A percentile compares a stretch with the other conserved stretches of the same genome.
Conservation (phyloP, 2,329 filamentous ascomycete genomes). For the Botryotinia calthae region DNA sequence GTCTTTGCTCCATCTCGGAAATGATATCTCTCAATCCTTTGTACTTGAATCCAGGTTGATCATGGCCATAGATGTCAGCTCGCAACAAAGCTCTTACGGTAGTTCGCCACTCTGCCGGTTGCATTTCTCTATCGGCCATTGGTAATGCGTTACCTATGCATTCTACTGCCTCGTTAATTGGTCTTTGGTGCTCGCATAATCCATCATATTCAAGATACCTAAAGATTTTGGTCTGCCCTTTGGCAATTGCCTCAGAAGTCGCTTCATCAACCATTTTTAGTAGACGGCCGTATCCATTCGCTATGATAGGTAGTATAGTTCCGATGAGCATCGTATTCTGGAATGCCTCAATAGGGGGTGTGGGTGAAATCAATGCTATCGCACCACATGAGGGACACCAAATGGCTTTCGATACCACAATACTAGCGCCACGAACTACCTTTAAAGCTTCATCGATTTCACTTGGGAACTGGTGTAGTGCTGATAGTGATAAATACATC, state of each 20-base stretch:
- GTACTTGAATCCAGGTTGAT: constrained; percentile 38
- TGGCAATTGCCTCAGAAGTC: constrained; percentile 44
- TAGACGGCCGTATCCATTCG: constrained; percentile 56
- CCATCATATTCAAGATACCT: constrained; percentile 36
- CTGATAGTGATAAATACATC: constrained; percentile 37
- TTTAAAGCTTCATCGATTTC: constrained; percentile 33
- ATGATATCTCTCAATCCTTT: constrained; percentile 56
- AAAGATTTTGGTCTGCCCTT: constrained; percentile 40
- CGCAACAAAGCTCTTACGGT: constrained; percentile 54
- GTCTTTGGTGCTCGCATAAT: constrained; percentile 23
- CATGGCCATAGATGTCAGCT: constrained; percentile 56
- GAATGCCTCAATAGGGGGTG: constrained; percentile 49
- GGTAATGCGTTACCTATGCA: background rate
- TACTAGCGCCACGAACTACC: constrained; percentile 33
- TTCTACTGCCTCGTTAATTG: constrained; percentile 19
- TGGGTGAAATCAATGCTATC: constrained; percentile 40
- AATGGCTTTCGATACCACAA: constrained; percentile 47
- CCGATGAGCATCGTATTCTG: constrained; percentile 60
- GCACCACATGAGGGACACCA: constrained; percentile 51
- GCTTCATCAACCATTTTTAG: constrained; percentile 55
- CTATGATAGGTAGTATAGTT: constrained; percentile 56
- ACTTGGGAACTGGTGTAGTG: constrained; percentile 34
- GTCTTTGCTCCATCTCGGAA: constrained; percentile 51
- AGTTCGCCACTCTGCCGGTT: constrained; percentile 53
- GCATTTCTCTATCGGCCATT: constrained; percentile 40